These are phyloP conservation scores for Sclerotinia spermophila DNA, from an alignment of 2,329 filamentous ascomycete species.

Conservation along the genomic window DNA sequence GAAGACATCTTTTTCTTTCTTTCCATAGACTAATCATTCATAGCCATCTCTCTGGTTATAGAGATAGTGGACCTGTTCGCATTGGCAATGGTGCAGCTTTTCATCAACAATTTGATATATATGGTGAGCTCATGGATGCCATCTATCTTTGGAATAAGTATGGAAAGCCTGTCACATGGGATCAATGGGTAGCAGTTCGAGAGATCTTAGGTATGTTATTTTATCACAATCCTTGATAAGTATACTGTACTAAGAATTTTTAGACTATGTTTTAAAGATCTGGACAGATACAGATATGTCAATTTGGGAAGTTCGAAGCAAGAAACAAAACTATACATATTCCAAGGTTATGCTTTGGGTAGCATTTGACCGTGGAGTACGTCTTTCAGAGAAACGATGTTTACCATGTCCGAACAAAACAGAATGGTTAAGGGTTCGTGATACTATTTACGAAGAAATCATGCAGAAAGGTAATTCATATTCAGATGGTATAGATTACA, in stretches of 20 bases:
- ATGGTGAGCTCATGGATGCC: slow-evolving; percentile 72
- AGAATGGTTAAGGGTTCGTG: slow-evolving; percentile 63
- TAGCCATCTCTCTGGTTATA: slow-evolving; percentile 67
- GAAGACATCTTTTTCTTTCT: not conserved
- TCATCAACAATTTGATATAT: slow-evolving; percentile 76
- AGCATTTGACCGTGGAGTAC: slow-evolving; percentile 70
- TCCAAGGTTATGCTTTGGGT: slow-evolving; percentile 86
- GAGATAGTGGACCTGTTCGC: slow-evolving; percentile 66
- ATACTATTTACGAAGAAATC: slow-evolving; percentile 68
- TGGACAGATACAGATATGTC: slow-evolving; percentile 71
- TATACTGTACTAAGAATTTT: slow-evolving; percentile 22
- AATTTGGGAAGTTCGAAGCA: slow-evolving; percentile 76
- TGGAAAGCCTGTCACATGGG: slow-evolving; percentile 72
- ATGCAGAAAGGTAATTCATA: slow-evolving; percentile 61
- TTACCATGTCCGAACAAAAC: slow-evolving; percentile 68
- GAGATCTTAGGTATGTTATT: slow-evolving; percentile 53
- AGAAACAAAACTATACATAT: slow-evolving; percentile 74
- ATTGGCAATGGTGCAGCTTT: slow-evolving; percentile 75
- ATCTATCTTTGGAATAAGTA: slow-evolving; percentile 80
- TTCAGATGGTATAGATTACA: not conserved
- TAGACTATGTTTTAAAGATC: slow-evolving; percentile 67
- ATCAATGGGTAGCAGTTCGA: slow-evolving; percentile 69
- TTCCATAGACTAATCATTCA: slow-evolving; percentile 10
- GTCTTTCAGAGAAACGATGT: slow-evolving; percentile 70
- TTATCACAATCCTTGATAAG: not conserved